Evolutionary conservation across 1,284 basidiomycete genomes (phyloP).

Genomic region (Ceratobasidium sp.): DNA sequence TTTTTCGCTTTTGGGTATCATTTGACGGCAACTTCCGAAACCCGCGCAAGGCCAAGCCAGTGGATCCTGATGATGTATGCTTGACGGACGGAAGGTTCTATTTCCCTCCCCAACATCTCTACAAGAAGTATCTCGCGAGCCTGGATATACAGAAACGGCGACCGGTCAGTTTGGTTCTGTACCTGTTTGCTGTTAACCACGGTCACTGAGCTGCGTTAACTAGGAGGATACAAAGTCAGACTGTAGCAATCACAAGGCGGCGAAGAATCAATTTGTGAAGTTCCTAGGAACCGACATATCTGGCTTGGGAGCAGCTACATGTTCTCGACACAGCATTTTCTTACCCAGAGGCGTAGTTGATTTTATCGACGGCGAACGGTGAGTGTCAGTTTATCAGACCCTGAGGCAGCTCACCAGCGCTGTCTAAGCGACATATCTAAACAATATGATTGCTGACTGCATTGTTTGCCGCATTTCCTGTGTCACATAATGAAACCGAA

Average conservation of each 20-base stretch:
- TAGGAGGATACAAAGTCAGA: not conserved
- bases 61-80: constrained; percentile 1
- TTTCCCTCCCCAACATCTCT: not conserved
- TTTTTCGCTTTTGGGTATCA: not conserved
- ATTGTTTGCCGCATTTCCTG: no score
- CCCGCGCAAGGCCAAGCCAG: not conserved
- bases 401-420: no score
- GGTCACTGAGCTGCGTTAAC: no score
- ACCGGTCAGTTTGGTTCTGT: no score
- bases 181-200: no score
- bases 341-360: not conserved
- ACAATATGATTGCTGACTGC: no score
- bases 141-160: no score
- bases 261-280: not conserved
- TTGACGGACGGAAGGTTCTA: constrained; percentile 2
- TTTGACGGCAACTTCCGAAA: constrained; percentile 15
- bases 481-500: no score
- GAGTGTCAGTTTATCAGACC: no score
- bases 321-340: constrained; percentile 3
- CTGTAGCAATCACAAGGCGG: constrained; percentile 9
- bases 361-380: constrained; percentile 4
- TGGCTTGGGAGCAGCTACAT: constrained; percentile 1
- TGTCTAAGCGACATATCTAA: no score
- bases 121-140: not conserved
- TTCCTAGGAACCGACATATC: not conserved